A percentile compares a stretch with the other conserved stretches of the same genome.
Conservation (phyloP, 805 yeast species). For the Ogataea parapolymorpha region DNA sequence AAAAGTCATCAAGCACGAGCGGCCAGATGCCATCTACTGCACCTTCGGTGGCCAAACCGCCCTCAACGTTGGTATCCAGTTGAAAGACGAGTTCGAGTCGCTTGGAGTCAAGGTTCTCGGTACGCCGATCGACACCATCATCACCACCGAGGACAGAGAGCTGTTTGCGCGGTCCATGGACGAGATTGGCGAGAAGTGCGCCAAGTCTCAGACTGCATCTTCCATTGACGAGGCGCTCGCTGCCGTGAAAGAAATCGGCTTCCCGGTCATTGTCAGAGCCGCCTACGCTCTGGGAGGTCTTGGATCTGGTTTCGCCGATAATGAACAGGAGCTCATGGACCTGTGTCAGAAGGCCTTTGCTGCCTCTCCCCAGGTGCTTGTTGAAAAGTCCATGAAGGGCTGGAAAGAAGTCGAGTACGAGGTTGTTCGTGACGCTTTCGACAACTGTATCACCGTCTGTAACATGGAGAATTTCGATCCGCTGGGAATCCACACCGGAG, state of each 20-base stretch:
- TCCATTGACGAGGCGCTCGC: constrained; percentile 74
- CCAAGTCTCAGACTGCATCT: constrained; percentile 83
- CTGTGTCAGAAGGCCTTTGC: constrained; percentile 92
- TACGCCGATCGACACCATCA: constrained; percentile 92
- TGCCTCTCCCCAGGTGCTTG: constrained; percentile 91
- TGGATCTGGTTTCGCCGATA: constrained; percentile 96
- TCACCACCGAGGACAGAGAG: constrained; percentile 98
- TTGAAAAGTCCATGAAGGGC: constrained; percentile 96
- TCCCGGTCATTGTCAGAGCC: constrained; percentile 95
- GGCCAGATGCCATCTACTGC: constrained; percentile 94
- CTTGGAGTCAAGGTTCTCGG: constrained; percentile 95
- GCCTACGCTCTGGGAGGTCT: constrained; percentile 97
- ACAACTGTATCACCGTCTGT: constrained; percentile 98
- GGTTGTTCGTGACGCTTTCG: constrained; percentile 96
- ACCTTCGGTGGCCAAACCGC: constrained; percentile 99
- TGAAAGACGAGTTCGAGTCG: constrained; percentile 91
- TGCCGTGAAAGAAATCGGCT: constrained; percentile 85
- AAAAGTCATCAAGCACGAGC: constrained; percentile 90
- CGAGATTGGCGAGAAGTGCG: constrained; percentile 93
- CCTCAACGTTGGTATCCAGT: constrained; percentile 87
- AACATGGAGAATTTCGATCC: constrained; percentile 99
- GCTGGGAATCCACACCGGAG: constrained; percentile 98
- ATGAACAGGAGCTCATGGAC: constrained; percentile 75
- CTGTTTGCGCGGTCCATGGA: constrained; percentile 92
- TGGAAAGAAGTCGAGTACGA: constrained; percentile 99